Evolutionary conservation across 139 green algal genomes (phyloP).

Genomic region (Zygnema circumcarinatum): DNA sequence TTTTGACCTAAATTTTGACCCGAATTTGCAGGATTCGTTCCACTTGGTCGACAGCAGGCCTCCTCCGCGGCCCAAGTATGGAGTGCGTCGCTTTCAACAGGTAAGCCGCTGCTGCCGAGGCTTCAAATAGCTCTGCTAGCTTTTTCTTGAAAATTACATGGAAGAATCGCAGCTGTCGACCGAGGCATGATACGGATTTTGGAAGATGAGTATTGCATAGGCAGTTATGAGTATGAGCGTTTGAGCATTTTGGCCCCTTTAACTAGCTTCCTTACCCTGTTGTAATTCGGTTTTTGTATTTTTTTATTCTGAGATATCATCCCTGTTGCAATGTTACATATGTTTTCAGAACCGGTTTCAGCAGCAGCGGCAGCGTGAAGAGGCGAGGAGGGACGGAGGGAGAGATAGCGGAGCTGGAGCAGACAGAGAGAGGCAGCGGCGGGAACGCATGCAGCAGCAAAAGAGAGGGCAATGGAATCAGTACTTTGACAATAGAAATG

Average conservation of each 20-base stretch:
- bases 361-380: constrained; percentile 52
- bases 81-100: constrained; percentile 73
- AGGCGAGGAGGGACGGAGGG: constrained; percentile 41
- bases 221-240: not conserved
- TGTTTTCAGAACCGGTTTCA: constrained; percentile 62
- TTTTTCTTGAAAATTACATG: not conserved
- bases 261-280: no score
- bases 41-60: constrained; percentile 91
- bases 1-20: not conserved
- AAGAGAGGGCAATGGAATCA: constrained; percentile 63
- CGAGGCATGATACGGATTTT: not conserved
- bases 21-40: constrained; percentile 84
- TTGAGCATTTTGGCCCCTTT: not conserved
- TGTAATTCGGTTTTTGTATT: no score
- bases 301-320: no score
- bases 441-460: constrained; percentile 67
- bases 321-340: no score
- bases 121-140: not conserved
- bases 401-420: constrained; percentile 59
- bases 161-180: not conserved
- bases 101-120: constrained; percentile 6
- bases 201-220: not conserved
- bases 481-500: constrained; percentile 64
- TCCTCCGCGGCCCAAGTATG: constrained; percentile 53
- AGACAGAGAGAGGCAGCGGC: constrained; percentile 66